Evolutionary conservation across 768 basidiomycete species (phyloP), one percentile per base, ranked within the genome.

Genomic region (Coprinopsis cinerea): DNA sequence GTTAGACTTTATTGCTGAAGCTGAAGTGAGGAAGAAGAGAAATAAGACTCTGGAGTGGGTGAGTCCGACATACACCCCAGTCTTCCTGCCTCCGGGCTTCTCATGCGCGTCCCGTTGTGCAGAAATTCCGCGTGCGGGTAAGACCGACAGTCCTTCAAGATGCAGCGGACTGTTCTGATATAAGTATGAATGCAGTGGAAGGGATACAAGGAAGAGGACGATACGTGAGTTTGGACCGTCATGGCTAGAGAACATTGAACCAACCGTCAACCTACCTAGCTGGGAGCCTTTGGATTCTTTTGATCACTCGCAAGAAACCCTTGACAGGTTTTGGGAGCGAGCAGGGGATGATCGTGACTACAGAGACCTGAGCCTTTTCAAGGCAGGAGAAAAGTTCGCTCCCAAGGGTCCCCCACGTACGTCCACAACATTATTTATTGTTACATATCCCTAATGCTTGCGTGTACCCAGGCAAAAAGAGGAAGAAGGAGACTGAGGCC

Each of bases 271-370:
- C 4, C 22, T 4, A 49, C 34, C 7, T 53, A 87, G 85, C 9
- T 87, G 84, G 84, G 85, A 88, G 55, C 84, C 85, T 7, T 61
- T 67, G 6, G 69, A 76, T 45, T 83, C 82, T 7, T 85, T 88
- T 52, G 61, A 59, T 14, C 74, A 63, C 5, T 83, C 83, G 0
- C 77, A 81, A 54, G 70, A 80, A 44, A 69, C 85, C 14, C 26
- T 84, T 53, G 50, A 76, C 44, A 57, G 68, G 23, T 76, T 86
- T 63, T 74, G 77, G 79, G 55, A 75, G 57, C 68, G 75, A 53
- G 57, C 75, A 44, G 62, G 76, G 59, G 60, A 69, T 62, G 64
- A 73, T 52, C 73, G 83, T 50, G 81, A 85, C 53, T 63, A 68
- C 40, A 59, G 67, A 1, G 67, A 82, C 53, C 55, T 81, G 44